These are phyloP conservation scores for Aspergillus pseudoglaucus DNA, from an alignment of 2,329 filamentous ascomycete genomes.

Conservation along the genomic window DNA sequence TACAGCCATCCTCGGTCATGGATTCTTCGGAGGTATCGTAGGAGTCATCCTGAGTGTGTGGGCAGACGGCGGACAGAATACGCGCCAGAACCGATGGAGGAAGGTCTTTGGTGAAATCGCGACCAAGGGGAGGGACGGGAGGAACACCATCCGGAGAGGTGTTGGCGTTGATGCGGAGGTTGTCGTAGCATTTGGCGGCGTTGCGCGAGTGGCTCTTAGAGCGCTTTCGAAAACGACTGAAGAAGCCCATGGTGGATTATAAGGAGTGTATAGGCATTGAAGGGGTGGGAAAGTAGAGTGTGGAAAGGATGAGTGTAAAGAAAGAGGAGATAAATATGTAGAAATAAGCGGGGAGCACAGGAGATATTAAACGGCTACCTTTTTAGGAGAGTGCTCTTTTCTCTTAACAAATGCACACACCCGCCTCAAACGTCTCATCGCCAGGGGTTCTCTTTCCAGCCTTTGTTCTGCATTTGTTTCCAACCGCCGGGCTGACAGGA, in stretches of 20 bases:
- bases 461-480: too few relatives aligned
- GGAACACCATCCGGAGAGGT: constrained; percentile 11
- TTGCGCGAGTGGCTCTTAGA: constrained; percentile 23
- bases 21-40: constrained; percentile 81
- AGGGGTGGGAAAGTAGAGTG: constrained; percentile 1
- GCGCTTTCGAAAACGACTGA: constrained; percentile 23
- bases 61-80: constrained; percentile 78
- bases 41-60: constrained; percentile 68
- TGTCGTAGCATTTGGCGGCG: constrained; percentile 14
- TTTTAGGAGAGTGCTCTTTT: neutral
- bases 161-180: constrained; percentile 9
- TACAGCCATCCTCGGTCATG: constrained; percentile 71
- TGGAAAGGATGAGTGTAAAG: constrained; percentile 2
- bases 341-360: neutral
- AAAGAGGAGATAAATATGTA: constrained; percentile 1
- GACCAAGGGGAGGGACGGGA: constrained; percentile 12
- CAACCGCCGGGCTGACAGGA: too few relatives aligned
- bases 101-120: constrained; percentile 47
- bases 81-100: constrained; percentile 63
- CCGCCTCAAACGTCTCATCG: too few relatives aligned
- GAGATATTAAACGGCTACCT: neutral
- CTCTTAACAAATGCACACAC: too few relatives aligned
- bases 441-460: neutral
- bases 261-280: constrained; percentile 2
- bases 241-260: constrained; percentile 22